Percentiles rank a stretch among this genome's conserved stretches.
phyloP scores from a whole-genome alignment of 495 filamentous ascomycete species.

The Aspergillus ellipticus region DNA sequence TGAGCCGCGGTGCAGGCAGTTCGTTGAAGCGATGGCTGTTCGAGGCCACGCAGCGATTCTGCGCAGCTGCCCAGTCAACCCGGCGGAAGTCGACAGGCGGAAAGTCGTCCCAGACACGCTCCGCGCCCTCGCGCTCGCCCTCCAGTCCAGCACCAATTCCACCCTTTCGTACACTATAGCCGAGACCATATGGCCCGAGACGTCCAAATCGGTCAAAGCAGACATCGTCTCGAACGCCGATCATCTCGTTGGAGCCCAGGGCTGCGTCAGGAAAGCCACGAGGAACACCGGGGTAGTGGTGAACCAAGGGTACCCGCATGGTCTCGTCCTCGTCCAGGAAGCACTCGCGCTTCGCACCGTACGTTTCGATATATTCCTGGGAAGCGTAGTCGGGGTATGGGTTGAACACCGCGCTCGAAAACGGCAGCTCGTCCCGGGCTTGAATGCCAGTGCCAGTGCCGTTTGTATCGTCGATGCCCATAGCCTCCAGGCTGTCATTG shows the following conservation, averaged over 20 bases:
- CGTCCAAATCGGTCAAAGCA: constrained; percentile 93
- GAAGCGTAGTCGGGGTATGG: constrained; percentile 68
- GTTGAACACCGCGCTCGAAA: constrained; percentile 57
- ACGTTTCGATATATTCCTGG: constrained; percentile 52
- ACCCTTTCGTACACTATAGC: constrained; percentile 71
- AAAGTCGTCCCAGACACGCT: constrained; percentile 65
- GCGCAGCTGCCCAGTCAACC: constrained; percentile 71
- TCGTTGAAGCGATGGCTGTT: constrained; percentile 71
- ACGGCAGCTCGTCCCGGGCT: constrained; percentile 21
- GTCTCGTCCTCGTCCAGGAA: constrained; percentile 64
- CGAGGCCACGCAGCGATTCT: constrained; percentile 62
- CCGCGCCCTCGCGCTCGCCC: constrained; percentile 71
- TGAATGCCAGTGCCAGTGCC: constrained; percentile 9
- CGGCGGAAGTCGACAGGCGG: constrained; percentile 68
- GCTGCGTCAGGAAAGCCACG: constrained; percentile 77
- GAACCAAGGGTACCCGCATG: constrained; percentile 61
- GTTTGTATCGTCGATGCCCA: constrained; percentile 17
- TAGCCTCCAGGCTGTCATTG: constrained; percentile 32
- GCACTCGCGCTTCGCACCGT: constrained; percentile 67
- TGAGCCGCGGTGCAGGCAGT: constrained; percentile 34
- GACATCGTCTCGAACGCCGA: constrained; percentile 79
- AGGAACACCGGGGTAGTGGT: constrained; percentile 68
- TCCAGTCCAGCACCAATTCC: constrained; percentile 78
- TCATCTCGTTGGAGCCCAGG: constrained; percentile 74
- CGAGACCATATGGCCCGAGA: constrained; percentile 84